A percentile compares a stretch with the other conserved stretches of the same genome.
Evolutionary conservation across 441 rosid species (phyloP).

Genomic region (Mallotus japonicus): DNA sequence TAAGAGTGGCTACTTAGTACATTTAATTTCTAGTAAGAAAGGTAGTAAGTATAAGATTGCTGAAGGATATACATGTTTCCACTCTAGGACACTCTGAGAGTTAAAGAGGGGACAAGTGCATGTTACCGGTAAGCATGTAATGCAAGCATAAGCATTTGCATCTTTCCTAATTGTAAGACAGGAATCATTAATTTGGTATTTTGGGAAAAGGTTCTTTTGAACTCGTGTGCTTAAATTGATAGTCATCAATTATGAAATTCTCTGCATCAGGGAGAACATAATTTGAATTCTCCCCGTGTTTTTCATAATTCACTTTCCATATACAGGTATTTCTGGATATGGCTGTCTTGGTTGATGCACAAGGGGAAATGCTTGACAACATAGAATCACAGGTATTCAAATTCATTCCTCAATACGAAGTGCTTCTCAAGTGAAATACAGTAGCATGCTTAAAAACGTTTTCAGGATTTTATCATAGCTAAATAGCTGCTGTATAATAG

Average conservation of each 20-base stretch:
- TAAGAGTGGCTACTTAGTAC: background rate
- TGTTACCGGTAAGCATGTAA: background rate
- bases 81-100: background rate
- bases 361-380: slow-evolving; percentile 94
- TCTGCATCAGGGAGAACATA: background rate
- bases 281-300: background rate
- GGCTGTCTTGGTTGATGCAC: slow-evolving; percentile 96
- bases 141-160: background rate
- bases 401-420: background rate
- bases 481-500: background rate
- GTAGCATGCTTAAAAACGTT: background rate
- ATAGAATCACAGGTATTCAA: slow-evolving; percentile 78
- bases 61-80: background rate
- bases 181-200: background rate
- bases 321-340: slow-evolving; percentile 88
- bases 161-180: background rate
- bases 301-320: background rate
- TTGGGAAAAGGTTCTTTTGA: background rate
- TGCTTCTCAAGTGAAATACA: background rate
- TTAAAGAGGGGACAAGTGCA: background rate
- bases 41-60: background rate
- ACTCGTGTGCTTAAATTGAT: background rate
- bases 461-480: background rate
- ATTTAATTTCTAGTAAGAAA: background rate
- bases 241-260: background rate